Evolutionary conservation across 768 basidiomycete species (phyloP), one percentile per base, ranked within the genome.

Genomic region (Phaffia tasmanica): DNA sequence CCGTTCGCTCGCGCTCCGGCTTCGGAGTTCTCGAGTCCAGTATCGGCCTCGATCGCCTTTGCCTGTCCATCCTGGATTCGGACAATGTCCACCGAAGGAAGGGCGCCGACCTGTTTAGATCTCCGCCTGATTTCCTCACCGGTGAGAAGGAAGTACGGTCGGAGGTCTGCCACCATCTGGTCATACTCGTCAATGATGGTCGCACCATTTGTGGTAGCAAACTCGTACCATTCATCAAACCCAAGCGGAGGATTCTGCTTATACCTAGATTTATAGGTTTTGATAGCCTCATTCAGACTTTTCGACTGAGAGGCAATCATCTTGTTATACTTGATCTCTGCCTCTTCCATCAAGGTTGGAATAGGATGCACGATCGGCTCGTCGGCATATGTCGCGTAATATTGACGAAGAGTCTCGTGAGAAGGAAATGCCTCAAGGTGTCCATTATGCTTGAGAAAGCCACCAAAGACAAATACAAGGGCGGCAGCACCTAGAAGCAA

Each of bases 151-250:
- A 87, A 90, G 75, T 92, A 98, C 0, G 93, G 92, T 27, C 81
- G 83, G 59, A 99, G 77, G 74, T 98, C 94, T 62, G 81, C 79
- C 46, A 82, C 73, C n/a, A 94, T 80, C 67, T 77, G 77, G 69
- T 79, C 89, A 72, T 90, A 97, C 74, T 98, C 94, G 75, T 98
- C 94, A 5, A 87, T 79, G 77, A 98, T 83, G 71, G 84, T 83
- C 57, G 88, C 85, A 7, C 82, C 77, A 75, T 89, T 82, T 65
- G 83, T 79, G 74, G 81, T 78, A 18, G 86, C 87, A 75, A 90
- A 97, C 55, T 76, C 74, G 83, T 85, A 77, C 76, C 78, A 78
- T 50, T 75, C 67, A 53, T 69, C 67, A 58, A 69, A 69, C 11
- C 67, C 75, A 57, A 74, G 74, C 4, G 76, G 76, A 15, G 76